Percentiles rank a stretch among this genome's conserved stretches.
Evolutionary conservation across 2,329 filamentous ascomycete species (phyloP).

Genomic region (Penicillium brasilianum): DNA sequence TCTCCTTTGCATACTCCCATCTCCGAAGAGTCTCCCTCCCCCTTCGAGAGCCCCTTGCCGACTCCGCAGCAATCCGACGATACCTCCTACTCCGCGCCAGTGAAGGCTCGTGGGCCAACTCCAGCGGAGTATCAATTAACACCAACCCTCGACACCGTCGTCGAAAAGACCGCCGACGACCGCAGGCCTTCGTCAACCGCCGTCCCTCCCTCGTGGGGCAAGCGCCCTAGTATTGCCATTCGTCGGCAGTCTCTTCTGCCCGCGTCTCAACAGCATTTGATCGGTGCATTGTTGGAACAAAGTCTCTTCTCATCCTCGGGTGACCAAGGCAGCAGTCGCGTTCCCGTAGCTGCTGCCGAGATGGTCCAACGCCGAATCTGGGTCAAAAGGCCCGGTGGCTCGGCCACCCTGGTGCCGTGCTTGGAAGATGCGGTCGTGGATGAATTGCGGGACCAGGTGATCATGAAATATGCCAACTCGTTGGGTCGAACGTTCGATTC

Average conservation of each 20-base stretch:
- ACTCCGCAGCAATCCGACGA: constrained; percentile 31
- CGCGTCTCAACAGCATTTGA: constrained; percentile 46
- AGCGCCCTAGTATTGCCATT: constrained; percentile 41
- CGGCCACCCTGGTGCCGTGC: constrained; percentile 84
- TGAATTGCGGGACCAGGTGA: constrained; percentile 88
- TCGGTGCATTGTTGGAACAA: constrained; percentile 42
- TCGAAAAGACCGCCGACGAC: constrained; percentile 30
- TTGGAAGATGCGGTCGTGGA: constrained; percentile 90
- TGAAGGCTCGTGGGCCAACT: constrained; percentile 26
- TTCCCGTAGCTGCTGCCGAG: constrained; percentile 31
- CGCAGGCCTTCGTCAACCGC: constrained; percentile 19
- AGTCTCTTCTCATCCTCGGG: constrained; percentile 30
- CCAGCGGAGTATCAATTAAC: constrained; percentile 29
- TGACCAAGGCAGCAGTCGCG: constrained; percentile 27
- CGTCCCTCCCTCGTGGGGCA: constrained; percentile 27
- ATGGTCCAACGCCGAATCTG: constrained; percentile 75
- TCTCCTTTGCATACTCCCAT: constrained; percentile 34
- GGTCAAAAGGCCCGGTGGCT: constrained; percentile 86
- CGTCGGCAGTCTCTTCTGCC: constrained; percentile 49
- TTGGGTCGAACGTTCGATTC: constrained; percentile 87
- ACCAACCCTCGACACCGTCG: constrained; percentile 36
- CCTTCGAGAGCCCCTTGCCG: constrained; percentile 27
- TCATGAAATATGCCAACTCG: constrained; percentile 93
- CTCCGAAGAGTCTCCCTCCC: constrained; percentile 28
- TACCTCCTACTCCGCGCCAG: constrained; percentile 26